A percentile compares a stretch with the other conserved stretches of the same genome.
Conservation (phyloP, 176 grass and related monocot genomes). For the Juncus effusus region DNA sequence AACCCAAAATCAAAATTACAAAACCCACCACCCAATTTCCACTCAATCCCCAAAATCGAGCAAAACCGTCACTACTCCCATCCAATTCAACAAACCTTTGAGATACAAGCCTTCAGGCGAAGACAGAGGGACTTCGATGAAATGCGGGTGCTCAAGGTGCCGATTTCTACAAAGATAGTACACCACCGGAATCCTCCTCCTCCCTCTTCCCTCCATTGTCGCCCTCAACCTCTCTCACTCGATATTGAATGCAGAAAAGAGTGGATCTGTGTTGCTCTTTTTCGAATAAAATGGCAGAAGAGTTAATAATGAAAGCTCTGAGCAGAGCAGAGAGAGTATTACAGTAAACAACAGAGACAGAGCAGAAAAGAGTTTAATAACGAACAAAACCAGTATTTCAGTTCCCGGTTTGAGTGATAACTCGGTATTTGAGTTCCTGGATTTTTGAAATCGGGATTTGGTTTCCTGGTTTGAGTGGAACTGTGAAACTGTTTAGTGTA, state of each 20-base stretch:
- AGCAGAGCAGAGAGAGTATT: no score
- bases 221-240: neutral
- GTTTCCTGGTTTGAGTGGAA: no score
- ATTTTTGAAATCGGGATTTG: no score
- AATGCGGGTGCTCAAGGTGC: constrained; percentile 97
- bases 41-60: neutral
- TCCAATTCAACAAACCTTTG: constrained; percentile 43
- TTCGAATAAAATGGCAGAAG: neutral
- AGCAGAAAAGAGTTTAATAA: no score
- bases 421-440: no score
- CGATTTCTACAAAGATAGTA: constrained; percentile 98
- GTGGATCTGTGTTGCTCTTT: neutral
- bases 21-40: neutral
- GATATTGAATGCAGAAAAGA: neutral
- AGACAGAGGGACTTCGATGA: constrained; percentile 77
- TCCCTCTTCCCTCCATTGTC: neutral
- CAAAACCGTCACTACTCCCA: neutral
- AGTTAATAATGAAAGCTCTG: neutral
- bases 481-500: no score
- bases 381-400: no score
- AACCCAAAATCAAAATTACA: neutral
- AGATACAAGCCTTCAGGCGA: constrained; percentile 66
- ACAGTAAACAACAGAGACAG: no score
- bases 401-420: no score
- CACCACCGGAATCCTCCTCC: constrained; percentile 68